Percentiles rank a stretch among this genome's conserved stretches.
phyloP scores from a whole-genome alignment of 345 rosid species.

The Litchi chinensis region DNA sequence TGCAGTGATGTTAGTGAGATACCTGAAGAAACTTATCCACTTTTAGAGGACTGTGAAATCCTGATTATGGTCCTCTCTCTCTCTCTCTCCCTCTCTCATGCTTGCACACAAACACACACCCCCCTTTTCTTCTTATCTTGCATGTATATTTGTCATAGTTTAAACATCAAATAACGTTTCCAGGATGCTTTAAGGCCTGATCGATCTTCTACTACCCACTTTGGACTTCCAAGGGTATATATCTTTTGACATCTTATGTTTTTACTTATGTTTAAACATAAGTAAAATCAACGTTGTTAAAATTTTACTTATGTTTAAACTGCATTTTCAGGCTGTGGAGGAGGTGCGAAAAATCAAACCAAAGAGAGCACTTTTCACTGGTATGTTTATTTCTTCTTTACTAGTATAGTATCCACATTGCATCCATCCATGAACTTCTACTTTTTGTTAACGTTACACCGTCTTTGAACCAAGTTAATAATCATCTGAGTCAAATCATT shows the following conservation, averaged over 20 bases:
- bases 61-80: slow-evolving; percentile 57
- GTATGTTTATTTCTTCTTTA: slow-evolving; percentile 33
- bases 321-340: slow-evolving; percentile 62
- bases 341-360: slow-evolving; percentile 88
- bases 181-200: slow-evolving; percentile 93
- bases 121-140: not conserved
- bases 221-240: slow-evolving; percentile 88
- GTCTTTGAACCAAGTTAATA: not conserved
- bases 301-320: not conserved
- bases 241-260: not conserved
- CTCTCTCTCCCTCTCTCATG: not conserved
- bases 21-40: slow-evolving; percentile 91
- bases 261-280: not conserved
- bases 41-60: slow-evolving; percentile 64
- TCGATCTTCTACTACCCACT: slow-evolving; percentile 87
- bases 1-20: slow-evolving; percentile 91
- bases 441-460: not conserved
- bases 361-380: slow-evolving; percentile 81
- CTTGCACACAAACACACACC: not conserved
- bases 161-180: slow-evolving; percentile 19
- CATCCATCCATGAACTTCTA: not conserved
- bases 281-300: not conserved
- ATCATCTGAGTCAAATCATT: not conserved
- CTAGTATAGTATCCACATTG: not conserved
- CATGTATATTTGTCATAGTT: not conserved